These are phyloP conservation scores for Hygrocybe coccinea DNA, from an alignment of 768 basidiomycete species.

Conservation along the genomic window DNA sequence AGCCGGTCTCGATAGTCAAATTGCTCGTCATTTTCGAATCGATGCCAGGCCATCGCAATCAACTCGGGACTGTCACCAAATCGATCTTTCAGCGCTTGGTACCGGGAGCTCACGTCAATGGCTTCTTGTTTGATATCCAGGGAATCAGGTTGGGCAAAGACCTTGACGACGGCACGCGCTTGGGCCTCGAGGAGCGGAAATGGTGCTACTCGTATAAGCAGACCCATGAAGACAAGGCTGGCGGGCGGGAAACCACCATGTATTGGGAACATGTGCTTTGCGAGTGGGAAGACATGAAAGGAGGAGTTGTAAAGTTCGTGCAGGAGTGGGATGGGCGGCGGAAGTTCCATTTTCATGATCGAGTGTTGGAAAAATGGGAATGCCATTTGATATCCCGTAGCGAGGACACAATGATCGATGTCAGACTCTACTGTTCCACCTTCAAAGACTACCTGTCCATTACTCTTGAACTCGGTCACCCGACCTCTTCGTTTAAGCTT, in stretches of 20 bases:
- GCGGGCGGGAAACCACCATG: conserved; percentile 39
- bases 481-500: conserved; percentile 40
- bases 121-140: conserved; percentile 49
- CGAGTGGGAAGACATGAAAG: conserved; percentile 65
- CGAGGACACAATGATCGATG: conserved; percentile 63
- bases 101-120: conserved; percentile 45
- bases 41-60: conserved; percentile 56
- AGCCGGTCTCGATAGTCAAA: conserved; percentile 65
- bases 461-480: conserved; percentile 35
- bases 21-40: conserved; percentile 48
- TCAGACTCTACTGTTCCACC: conserved; percentile 52
- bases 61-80: conserved; percentile 30
- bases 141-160: conserved; percentile 47
- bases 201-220: conserved; percentile 56
- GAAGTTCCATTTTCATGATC: conserved; percentile 19
- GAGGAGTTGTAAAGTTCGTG: conserved; percentile 57
- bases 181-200: conserved; percentile 79
- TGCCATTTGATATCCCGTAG: conserved; percentile 67
- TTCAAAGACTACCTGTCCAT: conserved; percentile 46
- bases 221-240: conserved; percentile 62
- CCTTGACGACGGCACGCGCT: conserved; percentile 54
- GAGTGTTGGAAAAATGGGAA: conserved; percentile 56
- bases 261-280: conserved; percentile 65
- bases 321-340: conserved; percentile 47
- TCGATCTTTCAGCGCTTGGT: conserved; percentile 36